Base-by-base conservation (phyloP, 2,329 filamentous ascomycete genomes). In the Chrysoporthe cubensis region DNA sequence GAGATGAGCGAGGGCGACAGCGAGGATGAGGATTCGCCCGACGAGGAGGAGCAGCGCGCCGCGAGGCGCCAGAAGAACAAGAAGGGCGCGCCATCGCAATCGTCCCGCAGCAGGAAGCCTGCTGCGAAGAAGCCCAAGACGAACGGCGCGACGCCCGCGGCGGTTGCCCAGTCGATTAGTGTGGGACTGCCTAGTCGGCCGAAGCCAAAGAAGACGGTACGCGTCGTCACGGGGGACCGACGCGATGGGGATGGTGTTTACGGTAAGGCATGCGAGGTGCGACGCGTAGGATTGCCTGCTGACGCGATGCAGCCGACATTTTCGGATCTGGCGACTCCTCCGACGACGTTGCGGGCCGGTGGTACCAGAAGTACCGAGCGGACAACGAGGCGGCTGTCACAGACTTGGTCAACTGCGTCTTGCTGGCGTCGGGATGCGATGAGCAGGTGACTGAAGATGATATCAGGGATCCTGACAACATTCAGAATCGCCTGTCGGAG, bases 381-480 rank as follows among this genome's bases (percentile, higher is more conserved):
- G 82, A 90, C 73, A 81, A 84, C 69, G 80, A 83, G 18, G 80
- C 78, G 40, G 87, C 88, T 13, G 80, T 90, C 71, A 83, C 85
- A 18, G 88, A 90, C 61, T 79, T 91, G 65, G 84, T 91, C 73
- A 91, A 91, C 78, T 90, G 88, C 71, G 85, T 91, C 46, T 79
- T 91, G 48, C 85, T 87, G 74, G 87, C 92, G 70, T 89, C 94
- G 21, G 96, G 96, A 42, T 97, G 94, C 77, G 88, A 93, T 65
- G 84, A 92, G 65, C 87, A 91, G 72, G 88, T 99, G 65, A 91
- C 90, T 11, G 86, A 88, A 50, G 90, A 96, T 76, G 94, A 98
- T 76, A 92, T 97, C 71, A 89, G 90, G 72, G 95, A 99, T 76
- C 89, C 93, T 8, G 96, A 99, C 76, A 94, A 96, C 75, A 92